Base-by-base conservation (phyloP, 805 yeast species). In the Sugiyamaella floridensis region DNA sequence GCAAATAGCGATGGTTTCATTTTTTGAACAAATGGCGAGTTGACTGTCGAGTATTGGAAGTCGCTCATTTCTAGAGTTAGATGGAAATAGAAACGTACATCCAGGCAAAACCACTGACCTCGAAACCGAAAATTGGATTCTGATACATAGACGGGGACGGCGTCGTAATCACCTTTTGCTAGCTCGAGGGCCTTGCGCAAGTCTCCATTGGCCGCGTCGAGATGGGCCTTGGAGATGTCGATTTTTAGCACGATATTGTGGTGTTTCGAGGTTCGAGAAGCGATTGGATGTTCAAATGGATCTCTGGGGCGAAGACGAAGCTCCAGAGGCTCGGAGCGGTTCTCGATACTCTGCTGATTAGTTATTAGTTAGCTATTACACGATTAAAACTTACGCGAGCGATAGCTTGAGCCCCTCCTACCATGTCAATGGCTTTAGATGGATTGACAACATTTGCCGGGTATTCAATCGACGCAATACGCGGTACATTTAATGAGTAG, bases 101-200 rank as follows among this genome's bases (percentile, higher is more conserved):
- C n/a, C n/a, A n/a, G n/a, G 26, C 8, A 18, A n/a, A 4, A n/a
- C 3, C 4, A 9, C 44, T 41, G 10, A 41, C 37, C 44, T 59
- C 96, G 78, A 66, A 92, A 92, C 57, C 85, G 77, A 62, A 82
- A 83, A 15, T 83, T 84, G 53, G 80, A 77, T 60, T 81, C 80
- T 16, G 89, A 73, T 16, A 88, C 76, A 0, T 84, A 89, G 4
- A 79, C 76, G 0, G 96, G 92, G 45, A 74, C 73, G 1, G 79
- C 75, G 20, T 68, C 68, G 75, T 59, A 18, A 80, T 71, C 34
- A 26, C 60, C 59, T 60, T 78, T 82, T 4, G 92, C 77, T 81
- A 85, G 79, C 5, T 68, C 66, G 10, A 89, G 67, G 0, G 96
- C 96, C 47, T 74, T 76, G 16, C 75, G 76, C 0, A 78, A 69